phyloP scores from a whole-genome alignment of 2,329 filamentous ascomycete genomes.

The Cercospora nicotianae region DNA sequence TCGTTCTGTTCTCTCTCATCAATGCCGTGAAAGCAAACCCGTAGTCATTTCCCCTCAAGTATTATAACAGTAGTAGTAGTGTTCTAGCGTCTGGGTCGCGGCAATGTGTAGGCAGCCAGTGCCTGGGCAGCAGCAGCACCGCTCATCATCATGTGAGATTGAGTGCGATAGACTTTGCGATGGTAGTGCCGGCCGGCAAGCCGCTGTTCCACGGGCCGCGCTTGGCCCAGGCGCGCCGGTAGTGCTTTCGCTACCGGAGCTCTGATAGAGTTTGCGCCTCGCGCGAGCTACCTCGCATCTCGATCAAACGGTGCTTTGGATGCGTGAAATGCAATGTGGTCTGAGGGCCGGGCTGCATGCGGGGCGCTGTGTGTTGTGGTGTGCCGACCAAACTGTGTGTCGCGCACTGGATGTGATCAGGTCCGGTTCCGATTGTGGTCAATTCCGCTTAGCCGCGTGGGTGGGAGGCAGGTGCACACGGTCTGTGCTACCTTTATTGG shows the following conservation, averaged over 20 bases:
- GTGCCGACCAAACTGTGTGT: neutral
- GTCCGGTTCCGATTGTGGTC: neutral
- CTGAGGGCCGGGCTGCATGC: neutral
- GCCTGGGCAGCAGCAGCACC: neutral
- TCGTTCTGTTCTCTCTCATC: neutral
- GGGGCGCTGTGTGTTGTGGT: neutral
- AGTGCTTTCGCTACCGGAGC: conserved; percentile 1
- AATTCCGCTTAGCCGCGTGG: neutral
- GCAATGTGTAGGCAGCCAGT: neutral
- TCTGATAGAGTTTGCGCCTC: conserved; percentile 3
- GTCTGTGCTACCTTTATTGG: neutral
- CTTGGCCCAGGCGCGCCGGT: neutral
- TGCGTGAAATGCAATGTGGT: neutral
- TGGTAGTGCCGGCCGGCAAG: neutral
- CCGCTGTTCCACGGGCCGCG: conserved; percentile 1
- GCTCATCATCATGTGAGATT: neutral
- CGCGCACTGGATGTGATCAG: neutral
- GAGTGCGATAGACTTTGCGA: conserved; percentile 1
- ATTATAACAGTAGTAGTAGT: neutral
- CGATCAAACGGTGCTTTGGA: neutral
- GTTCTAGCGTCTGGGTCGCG: neutral
- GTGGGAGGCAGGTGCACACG: neutral
- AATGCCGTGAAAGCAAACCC: neutral
- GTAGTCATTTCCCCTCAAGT: neutral
- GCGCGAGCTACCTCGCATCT: conserved; percentile 2